Base-by-base conservation (phyloP, 176 grass and related monocot species). In the Eragrostis curvula region DNA sequence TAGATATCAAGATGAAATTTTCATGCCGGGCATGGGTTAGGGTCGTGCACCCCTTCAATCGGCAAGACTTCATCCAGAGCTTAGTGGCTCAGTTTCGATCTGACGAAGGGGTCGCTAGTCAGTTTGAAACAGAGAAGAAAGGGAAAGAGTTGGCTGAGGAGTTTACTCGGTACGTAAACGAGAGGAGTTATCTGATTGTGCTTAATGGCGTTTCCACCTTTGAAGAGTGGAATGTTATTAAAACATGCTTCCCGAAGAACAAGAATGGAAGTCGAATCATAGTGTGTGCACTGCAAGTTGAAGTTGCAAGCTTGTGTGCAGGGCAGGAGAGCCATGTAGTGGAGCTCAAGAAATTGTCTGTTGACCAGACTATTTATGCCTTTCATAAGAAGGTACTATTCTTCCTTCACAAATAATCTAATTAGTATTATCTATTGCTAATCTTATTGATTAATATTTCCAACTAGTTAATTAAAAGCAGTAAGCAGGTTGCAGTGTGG, bases 241-340 rank as follows among this genome's bases (percentile, higher is more conserved):
- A 39, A 12, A 44, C 4, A 20, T 68, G 5, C 0, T 68, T 93
- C 1, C 70, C 75, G 0, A 18, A 10, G 12, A 66, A 46, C 2
- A 75, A 51, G 1, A 90, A 74, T 0, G 77, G 73, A 0, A 82
- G 91, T 11, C 29, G 87, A 49, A 29, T 90, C 1, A 17, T 93
- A 17, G 59, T 85, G 2, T 82, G 11, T 0, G 51, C 85, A 0
- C 9, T 32, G 0, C 41, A 53, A 5, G 1, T 7, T 13, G 17
- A 62, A 16, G 28, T 77, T 49, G 82, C 85, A 20, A 55, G 55
- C 3, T 8, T 87, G 7, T 87, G 88, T 24, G 13, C 14, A 10
- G 40, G 10, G 0, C 16, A 2, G 1, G n/a, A 24, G 0, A 8
- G 0, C 0, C 0, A 4, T 20, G 36, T 32, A 5, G 3, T 2